Evolutionary conservation across 305 asterid genomes (phyloP).

Genomic region (Euphrasia arctica): DNA sequence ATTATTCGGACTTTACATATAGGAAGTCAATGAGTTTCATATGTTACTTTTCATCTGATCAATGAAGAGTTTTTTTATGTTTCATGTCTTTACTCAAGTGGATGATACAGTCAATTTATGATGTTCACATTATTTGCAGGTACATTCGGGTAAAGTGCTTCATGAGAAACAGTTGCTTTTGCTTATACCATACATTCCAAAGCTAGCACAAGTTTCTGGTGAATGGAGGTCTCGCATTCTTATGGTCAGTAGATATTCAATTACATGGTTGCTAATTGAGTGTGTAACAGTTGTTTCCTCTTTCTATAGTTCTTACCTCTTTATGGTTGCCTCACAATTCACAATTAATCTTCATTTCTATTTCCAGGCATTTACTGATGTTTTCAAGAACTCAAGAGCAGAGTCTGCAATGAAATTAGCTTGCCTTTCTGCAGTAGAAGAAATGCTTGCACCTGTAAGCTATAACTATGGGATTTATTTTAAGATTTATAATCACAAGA

Average conservation of each 20-base stretch:
- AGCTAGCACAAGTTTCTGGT: constrained; percentile 55
- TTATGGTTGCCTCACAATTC: constrained; percentile 9
- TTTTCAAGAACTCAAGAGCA: constrained; percentile 58
- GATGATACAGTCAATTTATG: constrained; percentile 15
- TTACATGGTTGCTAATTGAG: background rate
- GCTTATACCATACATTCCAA: constrained; percentile 70
- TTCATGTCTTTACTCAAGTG: constrained; percentile 21
- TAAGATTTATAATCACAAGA: constrained; percentile 13
- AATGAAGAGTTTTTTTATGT: background rate
- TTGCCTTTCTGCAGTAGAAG: constrained; percentile 74
- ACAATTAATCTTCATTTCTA: constrained; percentile 16
- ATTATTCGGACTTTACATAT: constrained; percentile 19
- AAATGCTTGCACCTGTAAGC: constrained; percentile 83
- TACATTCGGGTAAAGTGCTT: constrained; percentile 45
- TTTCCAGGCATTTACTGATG: constrained; percentile 71
- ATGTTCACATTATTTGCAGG: constrained; percentile 44
- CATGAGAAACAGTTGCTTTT: constrained; percentile 70
- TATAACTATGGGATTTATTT: constrained; percentile 23
- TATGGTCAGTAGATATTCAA: background rate
- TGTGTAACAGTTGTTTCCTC: constrained; percentile 2
- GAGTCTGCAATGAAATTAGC: constrained; percentile 68
- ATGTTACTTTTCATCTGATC: constrained; percentile 18
- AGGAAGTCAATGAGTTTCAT: constrained; percentile 13
- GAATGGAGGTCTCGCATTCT: constrained; percentile 62
- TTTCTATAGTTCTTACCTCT: constrained; percentile 12